Base-by-base conservation (phyloP, 2,329 filamentous ascomycete genomes). In the Fusarium brevicatenulatum region DNA sequence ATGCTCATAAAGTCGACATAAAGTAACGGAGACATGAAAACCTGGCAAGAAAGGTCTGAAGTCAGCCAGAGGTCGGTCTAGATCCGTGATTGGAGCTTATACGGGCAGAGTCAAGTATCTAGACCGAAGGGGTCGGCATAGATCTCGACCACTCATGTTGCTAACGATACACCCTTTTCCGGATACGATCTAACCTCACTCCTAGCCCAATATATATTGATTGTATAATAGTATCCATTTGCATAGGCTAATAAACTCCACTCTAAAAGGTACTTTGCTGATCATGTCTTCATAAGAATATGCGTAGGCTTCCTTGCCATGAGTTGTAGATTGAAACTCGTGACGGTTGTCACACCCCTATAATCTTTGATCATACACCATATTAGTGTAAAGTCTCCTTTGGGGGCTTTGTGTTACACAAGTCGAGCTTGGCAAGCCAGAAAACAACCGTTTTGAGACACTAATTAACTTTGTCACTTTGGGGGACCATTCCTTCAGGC, bases 401-500 rank as follows among this genome's bases (percentile, higher is more conserved):
- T 23, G n/a, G 32, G 55, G 13, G 40, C 30, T 13, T 28, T 58
- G 50, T 61, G 50, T 47, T 59, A 69, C 57, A 18, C 23, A 46
- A 37, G 19, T 23, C 9, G 25, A 21, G n/a, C 19, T 34, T 61
- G 30, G 11, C 30, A 55, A 59, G 46, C n/a, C 25, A 43, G 25
- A 39, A 44, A 56, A 13, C 36, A 53, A 58, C 28, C 67, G 57
- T 63, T 71, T 71, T 47, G 62, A 71, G 68, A 71, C 55, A 56
- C 55, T 63, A 43, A 37, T 50, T 63, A 43, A 36, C 57, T 67
- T 71, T 70, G 39, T 57, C 56, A 44, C 34, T 40, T 42, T 25
- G 42, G n/a, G 34, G 21, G 43, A 23, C 32, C 65, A 56, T 58
- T 61, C 61, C 68, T 43, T 18, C 15, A 19, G 19, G 42, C 28